Conservation (phyloP, 305 asterid genomes). For the Withania somnifera region DNA sequence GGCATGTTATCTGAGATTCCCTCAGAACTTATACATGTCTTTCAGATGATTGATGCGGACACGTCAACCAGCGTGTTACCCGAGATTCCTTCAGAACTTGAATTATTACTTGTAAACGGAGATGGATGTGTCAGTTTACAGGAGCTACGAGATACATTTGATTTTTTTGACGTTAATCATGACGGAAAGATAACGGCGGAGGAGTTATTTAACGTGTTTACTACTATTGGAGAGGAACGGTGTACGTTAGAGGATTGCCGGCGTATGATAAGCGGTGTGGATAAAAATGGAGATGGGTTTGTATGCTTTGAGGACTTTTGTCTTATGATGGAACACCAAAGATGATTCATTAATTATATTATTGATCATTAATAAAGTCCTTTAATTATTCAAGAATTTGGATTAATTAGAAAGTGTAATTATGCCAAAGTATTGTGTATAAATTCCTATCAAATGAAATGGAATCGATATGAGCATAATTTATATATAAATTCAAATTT, state of each 20-base stretch:
- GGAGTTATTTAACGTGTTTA: slow-evolving; percentile 50
- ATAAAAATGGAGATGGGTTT: slow-evolving; percentile 71
- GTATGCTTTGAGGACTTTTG: slow-evolving; percentile 82
- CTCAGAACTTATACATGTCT: too few species aligned
- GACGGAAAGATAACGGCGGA: slow-evolving; percentile 81
- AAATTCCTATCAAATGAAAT: not conserved
- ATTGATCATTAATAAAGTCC: not conserved
- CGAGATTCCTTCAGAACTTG: too few species aligned
- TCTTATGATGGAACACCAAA: slow-evolving; percentile 63
- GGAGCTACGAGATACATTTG: slow-evolving; percentile 52
- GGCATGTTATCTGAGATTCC: too few species aligned
- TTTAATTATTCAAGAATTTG: not conserved
- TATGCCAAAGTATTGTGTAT: not conserved
- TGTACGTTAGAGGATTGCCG: slow-evolving; percentile 85
- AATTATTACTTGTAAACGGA: slow-evolving; percentile 32
- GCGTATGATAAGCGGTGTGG: slow-evolving; percentile 71
- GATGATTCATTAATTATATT: slow-evolving; percentile 26
- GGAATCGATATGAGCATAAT: not conserved
- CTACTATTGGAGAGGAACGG: slow-evolving; percentile 41
- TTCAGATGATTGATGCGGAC: too few species aligned
- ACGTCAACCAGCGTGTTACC: too few species aligned
- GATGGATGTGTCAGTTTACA: slow-evolving; percentile 50
- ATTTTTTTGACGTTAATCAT: slow-evolving; percentile 67
- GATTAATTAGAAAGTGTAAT: not conserved
- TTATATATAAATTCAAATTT: not conserved